Evolutionary conservation across 345 rosid species (phyloP).

Genomic region (Eucalyptus guilfoylei): DNA sequence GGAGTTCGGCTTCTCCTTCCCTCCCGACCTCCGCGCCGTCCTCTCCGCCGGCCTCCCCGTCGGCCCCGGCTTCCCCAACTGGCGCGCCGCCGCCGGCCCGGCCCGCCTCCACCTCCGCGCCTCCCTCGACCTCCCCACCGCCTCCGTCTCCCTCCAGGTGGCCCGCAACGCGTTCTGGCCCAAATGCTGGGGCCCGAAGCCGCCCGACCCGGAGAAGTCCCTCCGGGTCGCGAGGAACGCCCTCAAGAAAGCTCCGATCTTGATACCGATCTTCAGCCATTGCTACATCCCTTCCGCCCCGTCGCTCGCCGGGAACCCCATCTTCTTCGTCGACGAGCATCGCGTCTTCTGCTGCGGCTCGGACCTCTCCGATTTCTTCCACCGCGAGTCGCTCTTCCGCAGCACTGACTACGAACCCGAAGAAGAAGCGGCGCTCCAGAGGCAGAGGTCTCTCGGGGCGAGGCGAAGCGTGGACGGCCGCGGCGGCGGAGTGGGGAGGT

Average conservation of each 20-base stretch:
- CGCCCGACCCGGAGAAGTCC: slow-evolving; percentile 76
- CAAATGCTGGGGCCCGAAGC: slow-evolving; percentile 88
- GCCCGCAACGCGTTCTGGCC: slow-evolving; percentile 89
- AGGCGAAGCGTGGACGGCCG: slow-evolving; percentile 55
- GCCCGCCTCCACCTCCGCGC: slow-evolving; percentile 74
- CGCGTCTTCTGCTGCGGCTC: slow-evolving; percentile 89
- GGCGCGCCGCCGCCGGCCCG: slow-evolving; percentile 71
- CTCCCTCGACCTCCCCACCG: slow-evolving; percentile 76
- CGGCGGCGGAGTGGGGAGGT: slow-evolving; percentile 26
- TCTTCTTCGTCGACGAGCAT: slow-evolving; percentile 81
- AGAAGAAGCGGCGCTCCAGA: slow-evolving; percentile 1
- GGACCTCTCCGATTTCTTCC: slow-evolving; percentile 86
- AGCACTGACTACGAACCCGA: slow-evolving; percentile 30
- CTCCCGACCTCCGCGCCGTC: slow-evolving; percentile 87
- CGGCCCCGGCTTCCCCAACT: slow-evolving; percentile 89
- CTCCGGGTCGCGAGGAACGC: slow-evolving; percentile 81
- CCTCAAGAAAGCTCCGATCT: slow-evolving; percentile 74
- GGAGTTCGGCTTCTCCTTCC: slow-evolving; percentile 82
- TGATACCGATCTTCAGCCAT: slow-evolving; percentile 86
- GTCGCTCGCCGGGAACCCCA: slow-evolving; percentile 85
- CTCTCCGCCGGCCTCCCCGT: slow-evolving; percentile 82
- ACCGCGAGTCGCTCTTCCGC: slow-evolving; percentile 64
- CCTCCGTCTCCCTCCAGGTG: slow-evolving; percentile 86
- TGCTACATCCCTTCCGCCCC: slow-evolving; percentile 93
- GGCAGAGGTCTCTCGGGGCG: slow-evolving; percentile 61